These are phyloP conservation scores for Neurospora crassa DNA, from an alignment of 2,329 filamentous ascomycete species.

Conservation along the genomic window DNA sequence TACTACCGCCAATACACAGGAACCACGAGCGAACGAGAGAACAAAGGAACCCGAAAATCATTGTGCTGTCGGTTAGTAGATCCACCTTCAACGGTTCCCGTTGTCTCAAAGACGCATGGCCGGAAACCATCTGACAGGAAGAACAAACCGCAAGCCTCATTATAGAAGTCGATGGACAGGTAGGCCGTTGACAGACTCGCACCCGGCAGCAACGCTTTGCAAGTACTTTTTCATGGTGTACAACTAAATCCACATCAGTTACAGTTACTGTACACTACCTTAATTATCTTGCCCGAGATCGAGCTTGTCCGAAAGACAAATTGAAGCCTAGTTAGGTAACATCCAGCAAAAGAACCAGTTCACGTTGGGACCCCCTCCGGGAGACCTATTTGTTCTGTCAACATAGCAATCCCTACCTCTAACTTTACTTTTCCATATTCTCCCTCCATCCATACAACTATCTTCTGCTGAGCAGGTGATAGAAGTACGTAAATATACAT, in stretches of 20 bases:
- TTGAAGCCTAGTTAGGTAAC: background rate
- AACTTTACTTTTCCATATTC: background rate
- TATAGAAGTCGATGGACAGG: background rate
- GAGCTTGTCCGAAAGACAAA: background rate
- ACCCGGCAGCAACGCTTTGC: background rate
- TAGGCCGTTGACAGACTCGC: background rate
- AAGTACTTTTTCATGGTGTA: background rate
- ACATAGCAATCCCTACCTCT: background rate
- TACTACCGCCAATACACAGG: background rate
- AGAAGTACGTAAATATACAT: background rate
- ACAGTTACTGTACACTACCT: background rate
- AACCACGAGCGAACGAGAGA: background rate
- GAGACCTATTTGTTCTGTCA: background rate
- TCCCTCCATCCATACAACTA: background rate
- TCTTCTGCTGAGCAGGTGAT: background rate
- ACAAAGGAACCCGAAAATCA: background rate
- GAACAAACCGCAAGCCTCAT: background rate
- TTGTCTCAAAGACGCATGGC: background rate
- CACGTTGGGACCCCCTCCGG: background rate
- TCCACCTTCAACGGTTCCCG: background rate
- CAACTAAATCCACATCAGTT: background rate
- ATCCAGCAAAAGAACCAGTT: background rate
- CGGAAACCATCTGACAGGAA: background rate
- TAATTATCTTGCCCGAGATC: background rate
- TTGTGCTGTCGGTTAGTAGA: background rate